Conservation (phyloP, 2,329 filamentous ascomycete genomes). For the Cladosporium cucumerinum region DNA sequence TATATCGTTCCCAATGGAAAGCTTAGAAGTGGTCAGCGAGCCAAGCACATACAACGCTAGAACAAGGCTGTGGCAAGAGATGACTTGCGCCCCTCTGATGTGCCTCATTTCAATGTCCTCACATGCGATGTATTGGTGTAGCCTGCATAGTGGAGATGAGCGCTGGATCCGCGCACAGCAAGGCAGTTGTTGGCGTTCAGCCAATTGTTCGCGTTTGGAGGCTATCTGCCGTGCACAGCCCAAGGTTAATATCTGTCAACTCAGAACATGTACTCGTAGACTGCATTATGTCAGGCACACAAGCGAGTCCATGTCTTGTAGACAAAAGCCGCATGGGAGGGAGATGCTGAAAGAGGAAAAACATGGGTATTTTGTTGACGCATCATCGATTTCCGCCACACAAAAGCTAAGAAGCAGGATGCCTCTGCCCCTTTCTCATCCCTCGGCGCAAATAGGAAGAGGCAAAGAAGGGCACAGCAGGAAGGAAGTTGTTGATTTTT, state of each 20-base stretch:
- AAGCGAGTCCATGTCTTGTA: not conserved
- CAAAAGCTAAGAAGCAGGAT: slow-evolving; percentile 13
- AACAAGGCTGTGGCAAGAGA: not conserved
- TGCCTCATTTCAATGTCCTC: not conserved
- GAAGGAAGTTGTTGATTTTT: not conserved
- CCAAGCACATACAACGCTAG: not conserved
- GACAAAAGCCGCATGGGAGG: not conserved
- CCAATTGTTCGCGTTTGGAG: not conserved
- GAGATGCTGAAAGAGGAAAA: not conserved
- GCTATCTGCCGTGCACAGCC: not conserved
- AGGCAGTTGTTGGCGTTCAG: not conserved
- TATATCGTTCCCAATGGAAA: not conserved
- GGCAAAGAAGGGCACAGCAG: not conserved
- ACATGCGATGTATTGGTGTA: not conserved
- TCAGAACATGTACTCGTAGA: not conserved
- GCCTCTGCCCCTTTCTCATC: not conserved
- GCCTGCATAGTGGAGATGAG: not conserved
- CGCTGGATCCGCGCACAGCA: not conserved
- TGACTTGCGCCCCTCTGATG: not conserved
- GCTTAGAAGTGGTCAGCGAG: not conserved
- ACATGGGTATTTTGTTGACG: slow-evolving; percentile 13
- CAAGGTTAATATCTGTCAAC: not conserved
- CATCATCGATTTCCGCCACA: slow-evolving; percentile 15
- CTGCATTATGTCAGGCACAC: not conserved
- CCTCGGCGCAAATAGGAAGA: not conserved